A percentile compares a stretch with the other conserved stretches of the same genome.
phyloP scores from a whole-genome alignment of 225 moss, liverwort and hornwort genomes.

The Sphagnum contortum region DNA sequence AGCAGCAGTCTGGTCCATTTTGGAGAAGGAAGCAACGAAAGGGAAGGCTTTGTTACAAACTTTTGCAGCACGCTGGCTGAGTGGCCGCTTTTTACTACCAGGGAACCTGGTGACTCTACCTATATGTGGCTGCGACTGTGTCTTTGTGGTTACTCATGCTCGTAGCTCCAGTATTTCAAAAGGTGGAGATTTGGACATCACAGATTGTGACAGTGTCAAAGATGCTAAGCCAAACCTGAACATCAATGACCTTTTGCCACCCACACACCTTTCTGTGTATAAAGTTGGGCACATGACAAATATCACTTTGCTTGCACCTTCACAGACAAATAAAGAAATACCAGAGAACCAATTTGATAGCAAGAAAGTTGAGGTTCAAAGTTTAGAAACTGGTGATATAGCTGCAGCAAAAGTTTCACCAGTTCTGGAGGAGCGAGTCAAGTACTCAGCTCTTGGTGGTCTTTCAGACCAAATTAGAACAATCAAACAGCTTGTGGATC shows the following conservation, averaged over 20 bases:
- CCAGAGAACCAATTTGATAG: slow-evolving; percentile 2
- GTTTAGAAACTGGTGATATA: slow-evolving; percentile 15
- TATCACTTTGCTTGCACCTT: slow-evolving; percentile 49
- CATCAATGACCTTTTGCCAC: slow-evolving; percentile 8
- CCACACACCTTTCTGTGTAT: slow-evolving; percentile 24
- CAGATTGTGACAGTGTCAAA: not conserved
- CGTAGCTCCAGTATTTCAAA: slow-evolving; percentile 4
- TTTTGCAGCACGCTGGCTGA: slow-evolving; percentile 71
- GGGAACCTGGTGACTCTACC: slow-evolving; percentile 68
- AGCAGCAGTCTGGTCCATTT: slow-evolving; percentile 54
- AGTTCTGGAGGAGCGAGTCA: slow-evolving; percentile 29
- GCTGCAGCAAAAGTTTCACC: slow-evolving; percentile 15
- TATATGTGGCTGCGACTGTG: slow-evolving; percentile 76
- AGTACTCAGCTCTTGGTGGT: slow-evolving; percentile 71
- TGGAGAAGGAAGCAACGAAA: slow-evolving; percentile 54
- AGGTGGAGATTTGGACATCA: not conserved
- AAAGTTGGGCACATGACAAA: slow-evolving; percentile 53
- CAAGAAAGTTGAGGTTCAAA: slow-evolving; percentile 11
- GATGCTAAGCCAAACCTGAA: slow-evolving; percentile 5
- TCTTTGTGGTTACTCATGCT: slow-evolving; percentile 45
- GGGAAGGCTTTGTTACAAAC: slow-evolving; percentile 52
- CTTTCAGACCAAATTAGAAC: slow-evolving; percentile 68
- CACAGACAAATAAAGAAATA: slow-evolving; percentile 13
- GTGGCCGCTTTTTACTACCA: slow-evolving; percentile 67
- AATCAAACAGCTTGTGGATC: slow-evolving; percentile 73